Percentiles rank a stretch among this genome's conserved stretches.
Evolutionary conservation across 768 basidiomycete species (phyloP).

Genomic region (Sistotremastrum suecicum): DNA sequence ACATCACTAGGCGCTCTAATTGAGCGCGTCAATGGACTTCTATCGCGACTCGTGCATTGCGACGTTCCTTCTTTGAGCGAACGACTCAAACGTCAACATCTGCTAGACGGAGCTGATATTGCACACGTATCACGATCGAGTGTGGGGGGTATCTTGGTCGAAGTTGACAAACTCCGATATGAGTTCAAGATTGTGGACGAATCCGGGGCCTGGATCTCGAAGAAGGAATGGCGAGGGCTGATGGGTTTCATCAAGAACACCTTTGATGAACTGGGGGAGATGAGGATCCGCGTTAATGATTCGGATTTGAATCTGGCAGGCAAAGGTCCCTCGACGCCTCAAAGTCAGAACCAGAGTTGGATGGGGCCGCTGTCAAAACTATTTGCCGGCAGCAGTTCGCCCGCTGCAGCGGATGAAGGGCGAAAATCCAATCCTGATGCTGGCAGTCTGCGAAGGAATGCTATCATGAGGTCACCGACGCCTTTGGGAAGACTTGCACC

Average conservation of each 20-base stretch:
- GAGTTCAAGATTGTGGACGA: conserved; percentile 66
- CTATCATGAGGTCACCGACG: neutral
- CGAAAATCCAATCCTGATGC: neutral
- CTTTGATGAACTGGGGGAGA: conserved; percentile 67
- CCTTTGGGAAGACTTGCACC: conserved; percentile 42
- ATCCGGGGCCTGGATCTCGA: conserved; percentile 49
- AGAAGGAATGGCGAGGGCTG: conserved; percentile 69
- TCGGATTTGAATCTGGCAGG: conserved; percentile 68
- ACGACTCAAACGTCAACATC: conserved; percentile 80
- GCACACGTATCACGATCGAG: conserved; percentile 77
- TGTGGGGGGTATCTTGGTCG: conserved; percentile 56
- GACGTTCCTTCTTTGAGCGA: conserved; percentile 82
- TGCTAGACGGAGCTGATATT: conserved; percentile 68
- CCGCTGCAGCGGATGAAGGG: conserved; percentile 7
- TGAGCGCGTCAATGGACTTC: conserved; percentile 48
- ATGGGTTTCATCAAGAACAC: conserved; percentile 79
- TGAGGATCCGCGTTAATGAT: conserved; percentile 77
- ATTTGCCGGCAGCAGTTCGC: conserved; percentile 28
- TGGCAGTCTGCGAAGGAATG: neutral
- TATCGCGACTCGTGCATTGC: conserved; percentile 52
- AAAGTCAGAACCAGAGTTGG: conserved; percentile 36
- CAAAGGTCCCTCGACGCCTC: conserved; percentile 10
- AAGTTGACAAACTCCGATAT: conserved; percentile 50
- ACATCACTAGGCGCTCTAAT: conserved; percentile 38
- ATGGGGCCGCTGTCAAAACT: conserved; percentile 79